Base-by-base conservation (phyloP, 2,329 filamentous ascomycete genomes). In the Helminthosporium solani region DNA sequence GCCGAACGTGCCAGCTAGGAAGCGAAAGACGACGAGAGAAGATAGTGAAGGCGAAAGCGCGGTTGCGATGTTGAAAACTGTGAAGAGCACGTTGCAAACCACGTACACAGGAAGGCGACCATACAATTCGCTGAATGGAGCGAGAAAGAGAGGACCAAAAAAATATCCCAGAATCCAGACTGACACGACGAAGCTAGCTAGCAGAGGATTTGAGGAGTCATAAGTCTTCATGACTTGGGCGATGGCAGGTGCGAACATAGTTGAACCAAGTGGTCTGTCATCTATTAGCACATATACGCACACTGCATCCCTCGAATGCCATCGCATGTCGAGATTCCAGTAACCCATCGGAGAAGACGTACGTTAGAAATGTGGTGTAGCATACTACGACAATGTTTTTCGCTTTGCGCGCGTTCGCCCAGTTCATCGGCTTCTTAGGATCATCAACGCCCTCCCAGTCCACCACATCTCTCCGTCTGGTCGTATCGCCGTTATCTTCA, bases 61-160 rank as follows among this genome's bases (percentile, higher is more conserved):
- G 65, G 3, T 78, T 78, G 1, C 81, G 46, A 87, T 75, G 43
- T 80, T 80, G 73, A 80, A 85, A 6, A 77, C 56, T 44, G 79
- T 75, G 64, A 85, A 86, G 48, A 81, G 74, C 12, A 75, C 59
- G 49, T 82, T 87, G 44, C 80, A 77, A 2, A 60, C 60, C 9
- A 76, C 73, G 50, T 85, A 66, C 2, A 79, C 53, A 50, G 78
- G 77, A 70, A 71, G 49, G 41, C 60, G 56, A 12, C 58, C 60
- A 39, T 57, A 65, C 4, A 62, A 35, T 37, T 65, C 61, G n/a
- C 58, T 59, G 2, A 64, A 49, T 1, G 63, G 61, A 2, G 54
- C 57, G 9, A 61, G 49, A 15, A 63, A 21, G 11, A 61, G 53
- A 0, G 64, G 64, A 1, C 64, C 63, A 33, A 58, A 47, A 11